These are phyloP conservation scores for Castanea mollissima DNA, from an alignment of 306 rosid genomes.

Conservation along the genomic window DNA sequence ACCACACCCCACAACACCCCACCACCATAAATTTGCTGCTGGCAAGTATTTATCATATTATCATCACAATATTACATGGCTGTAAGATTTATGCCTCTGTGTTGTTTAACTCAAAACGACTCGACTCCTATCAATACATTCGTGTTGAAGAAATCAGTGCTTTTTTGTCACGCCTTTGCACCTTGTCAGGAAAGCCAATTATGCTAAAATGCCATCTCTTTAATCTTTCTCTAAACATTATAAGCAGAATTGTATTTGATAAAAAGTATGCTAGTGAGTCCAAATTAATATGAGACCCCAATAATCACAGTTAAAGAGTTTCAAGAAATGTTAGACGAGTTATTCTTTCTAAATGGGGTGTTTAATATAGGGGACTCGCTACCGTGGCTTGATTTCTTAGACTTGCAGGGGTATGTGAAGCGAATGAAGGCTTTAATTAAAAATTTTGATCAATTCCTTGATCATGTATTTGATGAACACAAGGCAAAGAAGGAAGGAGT, in stretches of 20 bases:
- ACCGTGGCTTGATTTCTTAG: constrained; percentile 36
- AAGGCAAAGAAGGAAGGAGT: constrained; percentile 6
- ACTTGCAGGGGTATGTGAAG: constrained; percentile 39
- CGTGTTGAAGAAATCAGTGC: constrained; percentile 29
- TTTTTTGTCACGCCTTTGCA: constrained; percentile 9
- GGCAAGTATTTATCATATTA: constrained; percentile 36
- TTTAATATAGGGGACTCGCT: constrained; percentile 40
- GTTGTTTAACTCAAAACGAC: constrained; percentile 30
- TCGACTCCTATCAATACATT: constrained; percentile 27
- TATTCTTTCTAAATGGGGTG: constrained; percentile 38
- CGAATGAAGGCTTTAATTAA: constrained; percentile 42
- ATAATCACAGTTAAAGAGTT: constrained; percentile 21
- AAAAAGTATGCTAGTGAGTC: constrained; percentile 33
- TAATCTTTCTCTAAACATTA: constrained; percentile 23
- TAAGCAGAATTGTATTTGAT: constrained; percentile 36
- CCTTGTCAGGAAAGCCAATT: constrained; percentile 20
- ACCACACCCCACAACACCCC: too few relatives aligned
- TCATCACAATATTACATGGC: constrained; percentile 33
- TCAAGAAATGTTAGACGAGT: constrained; percentile 42
- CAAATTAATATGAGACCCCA: neutral
- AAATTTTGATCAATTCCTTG: constrained; percentile 26
- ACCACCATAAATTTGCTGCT: constrained; percentile 22
- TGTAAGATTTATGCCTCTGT: constrained; percentile 31
- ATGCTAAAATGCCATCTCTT: constrained; percentile 24
- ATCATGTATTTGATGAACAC: constrained; percentile 37